phyloP scores from a whole-genome alignment of 805 yeast species.

The Saturnispora mendoncae region DNA sequence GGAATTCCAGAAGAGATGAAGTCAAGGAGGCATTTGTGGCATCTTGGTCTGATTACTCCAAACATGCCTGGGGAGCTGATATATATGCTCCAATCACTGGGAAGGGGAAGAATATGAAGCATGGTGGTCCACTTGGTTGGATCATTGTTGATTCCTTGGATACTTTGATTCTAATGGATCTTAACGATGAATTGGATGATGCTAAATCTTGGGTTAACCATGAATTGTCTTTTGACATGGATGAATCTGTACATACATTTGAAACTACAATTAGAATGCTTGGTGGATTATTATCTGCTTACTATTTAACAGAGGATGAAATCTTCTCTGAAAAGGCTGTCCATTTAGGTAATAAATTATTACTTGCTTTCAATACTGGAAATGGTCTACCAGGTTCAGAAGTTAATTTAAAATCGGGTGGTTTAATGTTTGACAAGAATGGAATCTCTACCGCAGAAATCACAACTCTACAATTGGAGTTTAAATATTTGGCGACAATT shows the following conservation, averaged over 20 bases:
- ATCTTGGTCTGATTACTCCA: constrained; percentile 69
- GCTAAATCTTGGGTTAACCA: constrained; percentile 70
- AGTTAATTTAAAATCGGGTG: constrained; percentile 56
- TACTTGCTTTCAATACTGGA: constrained; percentile 53
- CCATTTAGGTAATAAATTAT: constrained; percentile 63
- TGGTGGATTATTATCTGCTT: constrained; percentile 85
- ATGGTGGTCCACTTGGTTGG: constrained; percentile 75
- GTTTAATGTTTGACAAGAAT: constrained; percentile 49
- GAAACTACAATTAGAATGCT: constrained; percentile 94
- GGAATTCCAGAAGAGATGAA: constrained; percentile 44
- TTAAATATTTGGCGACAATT: constrained; percentile 68
- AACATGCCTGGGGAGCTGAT: constrained; percentile 80
- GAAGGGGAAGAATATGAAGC: constrained; percentile 65
- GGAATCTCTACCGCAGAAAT: constrained; percentile 92
- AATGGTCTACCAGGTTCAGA: constrained; percentile 74
- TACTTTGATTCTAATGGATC: constrained; percentile 70
- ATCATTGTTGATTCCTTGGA: constrained; percentile 84
- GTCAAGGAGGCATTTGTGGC: constrained; percentile 63
- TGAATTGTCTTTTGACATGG: constrained; percentile 61
- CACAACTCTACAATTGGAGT: constrained; percentile 77
- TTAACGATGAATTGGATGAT: constrained; percentile 47
- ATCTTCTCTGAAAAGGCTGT: constrained; percentile 69
- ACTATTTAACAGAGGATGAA: constrained; percentile 59
- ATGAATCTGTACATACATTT: constrained; percentile 71
- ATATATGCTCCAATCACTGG: constrained; percentile 62